phyloP scores from a whole-genome alignment of 2,329 filamentous ascomycete species.

The Immersiporthe knoxdaviesiana region DNA sequence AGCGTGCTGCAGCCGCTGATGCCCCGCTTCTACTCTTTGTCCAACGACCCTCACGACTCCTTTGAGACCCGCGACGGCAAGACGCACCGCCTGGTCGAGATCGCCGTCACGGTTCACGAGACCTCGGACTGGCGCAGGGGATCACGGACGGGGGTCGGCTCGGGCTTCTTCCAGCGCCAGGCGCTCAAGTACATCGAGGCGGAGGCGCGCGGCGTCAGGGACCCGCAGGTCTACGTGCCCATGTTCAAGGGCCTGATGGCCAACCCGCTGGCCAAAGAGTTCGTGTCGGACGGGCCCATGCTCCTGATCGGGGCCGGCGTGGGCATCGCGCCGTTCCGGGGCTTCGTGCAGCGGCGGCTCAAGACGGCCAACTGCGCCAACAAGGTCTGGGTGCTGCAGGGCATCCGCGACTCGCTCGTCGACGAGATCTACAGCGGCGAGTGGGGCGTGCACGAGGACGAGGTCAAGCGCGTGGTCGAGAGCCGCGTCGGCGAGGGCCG shows the following conservation, averaged over 20 bases:
- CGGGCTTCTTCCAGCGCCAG: slow-evolving; percentile 89
- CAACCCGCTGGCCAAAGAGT: slow-evolving; percentile 90
- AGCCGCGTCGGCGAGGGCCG: slow-evolving; percentile 76
- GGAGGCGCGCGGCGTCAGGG: slow-evolving; percentile 60
- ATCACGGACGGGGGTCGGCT: slow-evolving; percentile 80
- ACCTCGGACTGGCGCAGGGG: slow-evolving; percentile 76
- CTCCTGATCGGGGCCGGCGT: slow-evolving; percentile 95
- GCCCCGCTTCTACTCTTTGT: slow-evolving; percentile 98
- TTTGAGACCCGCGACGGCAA: slow-evolving; percentile 70
- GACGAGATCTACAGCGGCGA: slow-evolving; percentile 97
- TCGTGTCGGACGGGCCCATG: slow-evolving; percentile 94
- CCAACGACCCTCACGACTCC: slow-evolving; percentile 86
- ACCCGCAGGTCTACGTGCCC: slow-evolving; percentile 73
- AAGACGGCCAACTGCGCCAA: slow-evolving; percentile 96
- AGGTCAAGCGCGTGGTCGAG: slow-evolving; percentile 82
- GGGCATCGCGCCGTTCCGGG: slow-evolving; percentile 94
- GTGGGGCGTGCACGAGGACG: slow-evolving; percentile 89
- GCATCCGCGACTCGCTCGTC: slow-evolving; percentile 88
- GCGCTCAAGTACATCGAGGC: slow-evolving; percentile 73
- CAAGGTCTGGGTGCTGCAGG: slow-evolving; percentile 96
- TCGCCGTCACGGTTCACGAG: slow-evolving; percentile 96
- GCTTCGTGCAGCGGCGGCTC: slow-evolving; percentile 91
- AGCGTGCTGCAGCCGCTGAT: slow-evolving; percentile 84
- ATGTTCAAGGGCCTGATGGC: slow-evolving; percentile 99
- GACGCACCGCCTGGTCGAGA: slow-evolving; percentile 82